These are phyloP conservation scores for Chaetomidium leptoderma DNA, from an alignment of 495 filamentous ascomycete species.

Conservation along the genomic window DNA sequence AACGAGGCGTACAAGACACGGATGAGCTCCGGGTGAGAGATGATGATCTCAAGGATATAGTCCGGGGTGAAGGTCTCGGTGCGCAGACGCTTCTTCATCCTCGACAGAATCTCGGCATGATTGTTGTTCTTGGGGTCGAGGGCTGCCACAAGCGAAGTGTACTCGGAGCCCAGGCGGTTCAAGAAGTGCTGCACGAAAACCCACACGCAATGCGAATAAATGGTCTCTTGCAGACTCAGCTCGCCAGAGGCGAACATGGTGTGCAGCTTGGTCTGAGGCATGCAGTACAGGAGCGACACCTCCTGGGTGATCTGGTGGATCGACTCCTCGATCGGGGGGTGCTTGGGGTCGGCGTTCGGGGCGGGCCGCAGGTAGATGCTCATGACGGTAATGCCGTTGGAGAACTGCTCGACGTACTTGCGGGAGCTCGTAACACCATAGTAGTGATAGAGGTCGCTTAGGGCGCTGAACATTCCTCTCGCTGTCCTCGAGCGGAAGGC, in stretches of 20 bases:
- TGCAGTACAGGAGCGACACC: conserved; percentile 92
- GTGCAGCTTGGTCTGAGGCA: conserved; percentile 95
- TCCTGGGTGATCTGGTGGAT: conserved; percentile 99
- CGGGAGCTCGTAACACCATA: conserved; percentile 93
- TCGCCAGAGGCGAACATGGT: conserved; percentile 79
- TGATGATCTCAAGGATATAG: conserved; percentile 96
- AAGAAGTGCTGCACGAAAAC: conserved; percentile 97
- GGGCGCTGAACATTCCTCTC: conserved; percentile 86
- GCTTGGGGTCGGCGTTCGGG: conserved; percentile 47
- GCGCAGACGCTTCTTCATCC: conserved; percentile 91
- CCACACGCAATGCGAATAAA: conserved; percentile 96
- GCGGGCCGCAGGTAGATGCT: conserved; percentile 84
- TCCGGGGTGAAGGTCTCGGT: conserved; percentile 97
- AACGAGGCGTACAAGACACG: conserved; percentile 88
- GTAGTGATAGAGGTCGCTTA: conserved; percentile 97
- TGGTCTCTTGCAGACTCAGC: conserved; percentile 91
- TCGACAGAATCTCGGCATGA: conserved; percentile 86
- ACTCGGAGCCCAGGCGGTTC: conserved; percentile 90
- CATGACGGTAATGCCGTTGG: conserved; percentile 95
- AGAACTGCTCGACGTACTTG: conserved; percentile 98
- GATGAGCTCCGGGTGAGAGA: conserved; percentile 81
- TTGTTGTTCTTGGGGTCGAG: conserved; percentile 68
- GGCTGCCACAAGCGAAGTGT: conserved; percentile 76
- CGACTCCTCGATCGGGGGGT: conserved; percentile 71
- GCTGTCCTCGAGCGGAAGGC: conserved; percentile 92